These are phyloP conservation scores for Tilletia walkeri DNA, from an alignment of 1,284 basidiomycete genomes.

Conservation along the genomic window DNA sequence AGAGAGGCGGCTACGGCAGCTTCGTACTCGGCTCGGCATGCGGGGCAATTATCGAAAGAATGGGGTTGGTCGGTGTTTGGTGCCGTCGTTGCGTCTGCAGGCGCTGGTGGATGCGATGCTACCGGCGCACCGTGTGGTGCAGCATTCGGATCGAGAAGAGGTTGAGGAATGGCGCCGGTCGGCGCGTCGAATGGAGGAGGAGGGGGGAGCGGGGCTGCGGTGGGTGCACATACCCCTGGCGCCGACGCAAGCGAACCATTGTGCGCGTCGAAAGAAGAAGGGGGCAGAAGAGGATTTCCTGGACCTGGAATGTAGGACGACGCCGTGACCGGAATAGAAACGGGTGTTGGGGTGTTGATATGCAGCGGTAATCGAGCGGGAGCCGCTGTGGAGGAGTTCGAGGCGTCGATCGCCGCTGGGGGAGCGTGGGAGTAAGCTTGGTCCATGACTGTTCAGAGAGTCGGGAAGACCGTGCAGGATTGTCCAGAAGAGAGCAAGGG, in stretches of 20 bases:
- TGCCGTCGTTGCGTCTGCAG: neutral
- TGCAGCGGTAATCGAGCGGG: neutral
- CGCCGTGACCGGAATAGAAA: neutral
- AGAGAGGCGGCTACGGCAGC: neutral
- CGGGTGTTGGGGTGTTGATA: neutral
- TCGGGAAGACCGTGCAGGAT: too few species aligned
- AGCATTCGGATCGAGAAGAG: too few species aligned
- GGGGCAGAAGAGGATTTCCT: neutral
- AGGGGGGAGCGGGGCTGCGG: too few species aligned
- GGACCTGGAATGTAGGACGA: constrained; percentile 8
- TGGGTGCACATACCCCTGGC: too few species aligned
- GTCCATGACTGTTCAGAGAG: too few species aligned
- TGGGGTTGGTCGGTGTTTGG: neutral
- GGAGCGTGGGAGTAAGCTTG: neutral
- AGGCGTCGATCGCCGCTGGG: neutral
- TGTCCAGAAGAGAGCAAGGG: neutral
- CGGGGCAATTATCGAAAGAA: constrained; percentile 13
- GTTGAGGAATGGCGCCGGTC: too few species aligned
- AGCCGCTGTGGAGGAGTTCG: neutral
- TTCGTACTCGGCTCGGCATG: constrained; percentile 5
- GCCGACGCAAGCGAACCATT: too few species aligned
- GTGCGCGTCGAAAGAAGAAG: too few species aligned
- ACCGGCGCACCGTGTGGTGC: too few species aligned
- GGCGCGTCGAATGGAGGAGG: too few species aligned
- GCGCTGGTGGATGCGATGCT: too few species aligned